Evolutionary conservation across 202 grass and related monocot species (phyloP), one percentile per base, ranked within the genome.

Genomic region (Carex arenaria): DNA sequence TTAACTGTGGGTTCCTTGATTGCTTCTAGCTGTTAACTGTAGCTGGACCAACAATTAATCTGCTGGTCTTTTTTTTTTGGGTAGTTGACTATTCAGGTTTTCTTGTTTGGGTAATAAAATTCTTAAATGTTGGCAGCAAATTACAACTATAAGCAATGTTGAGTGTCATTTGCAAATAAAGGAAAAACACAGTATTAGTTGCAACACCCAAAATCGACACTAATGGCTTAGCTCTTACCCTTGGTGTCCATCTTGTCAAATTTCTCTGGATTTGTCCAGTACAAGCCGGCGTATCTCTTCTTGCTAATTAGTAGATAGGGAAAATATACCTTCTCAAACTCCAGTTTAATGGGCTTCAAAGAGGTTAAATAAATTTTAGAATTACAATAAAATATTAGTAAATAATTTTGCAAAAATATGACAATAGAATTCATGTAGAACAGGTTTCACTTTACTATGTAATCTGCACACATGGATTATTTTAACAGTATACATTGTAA

Each of bases 181-280:
- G 18, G 4, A 31, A 54, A 75, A 32, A 20, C 42, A 62, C 3
- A 54, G 22, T 55, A 6, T 57, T 38, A 43, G 15, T 77, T 57
- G 14, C 52, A 36, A 57, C 57, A 77, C 26, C 12, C 28, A 45
- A 26, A 72, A 70, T 70, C 49, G 22, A 17, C 5, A 57, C 67
- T 47, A 13, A 59, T 42, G 19, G 52, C 51, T 77, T 57, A 57
- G 51, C 17, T 72, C 54, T 45, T 89, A 98, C 95, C 95, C 90
- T 98, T 98, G 30, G 96, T 92, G 78, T 98, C 96, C 96, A 98
- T 98, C 90, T 98, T 98, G 81, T 98, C 96, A 92, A 95, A 95
- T 84, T 93, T 95, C 54, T 92, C 91, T 85, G 96, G 86, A 85
- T 98, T 98, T 81, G 96, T 89, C 96, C 96, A 98, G 83, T 95